These are phyloP conservation scores for Chrysochromulina parva DNA, from an alignment of 78 protist species.

Conservation along the genomic window DNA sequence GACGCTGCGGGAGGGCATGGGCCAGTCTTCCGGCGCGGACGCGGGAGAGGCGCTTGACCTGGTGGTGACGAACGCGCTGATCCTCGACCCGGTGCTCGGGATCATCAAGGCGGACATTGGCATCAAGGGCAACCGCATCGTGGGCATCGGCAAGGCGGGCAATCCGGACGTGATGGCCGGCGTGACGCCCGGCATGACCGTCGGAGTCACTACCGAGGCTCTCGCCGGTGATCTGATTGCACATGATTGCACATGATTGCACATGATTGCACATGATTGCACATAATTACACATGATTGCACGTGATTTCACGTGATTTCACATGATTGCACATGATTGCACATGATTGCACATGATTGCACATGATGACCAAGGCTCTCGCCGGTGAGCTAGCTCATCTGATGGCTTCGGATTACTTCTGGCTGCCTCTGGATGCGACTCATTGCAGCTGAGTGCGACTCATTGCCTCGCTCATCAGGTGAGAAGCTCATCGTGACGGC, in stretches of 20 bases:
- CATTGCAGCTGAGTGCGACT: too few species aligned
- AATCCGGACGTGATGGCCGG: slow-evolving; percentile 49
- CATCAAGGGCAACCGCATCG: slow-evolving; percentile 27
- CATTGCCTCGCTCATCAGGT: too few species aligned
- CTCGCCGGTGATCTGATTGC: slow-evolving; percentile 27
- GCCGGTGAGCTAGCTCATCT: too few species aligned
- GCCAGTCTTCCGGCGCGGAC: slow-evolving; percentile 6
- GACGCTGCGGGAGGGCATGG: slow-evolving; percentile 53
- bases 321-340: too few species aligned
- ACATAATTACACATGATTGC: too few species aligned
- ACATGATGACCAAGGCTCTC: too few species aligned
- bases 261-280: too few species aligned
- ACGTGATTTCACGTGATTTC: too few species aligned
- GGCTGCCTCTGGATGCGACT: too few species aligned
- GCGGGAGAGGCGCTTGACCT: slow-evolving; percentile 37
- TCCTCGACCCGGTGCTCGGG: slow-evolving; percentile 20
- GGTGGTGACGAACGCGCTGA: slow-evolving; percentile 53
- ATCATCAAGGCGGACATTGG: slow-evolving; percentile 41
- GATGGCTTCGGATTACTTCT: too few species aligned
- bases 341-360: too few species aligned
- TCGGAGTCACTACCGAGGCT: slow-evolving; percentile 43
- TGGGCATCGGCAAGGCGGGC: slow-evolving; percentile 65
- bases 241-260: too few species aligned
- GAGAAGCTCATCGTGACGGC: slow-evolving; percentile 43
- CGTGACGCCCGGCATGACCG: slow-evolving; percentile 19